A percentile compares a stretch with the other conserved stretches of the same genome.
phyloP scores from a whole-genome alignment of 2,329 filamentous ascomycete species.

The Fusarium vanettenii region DNA sequence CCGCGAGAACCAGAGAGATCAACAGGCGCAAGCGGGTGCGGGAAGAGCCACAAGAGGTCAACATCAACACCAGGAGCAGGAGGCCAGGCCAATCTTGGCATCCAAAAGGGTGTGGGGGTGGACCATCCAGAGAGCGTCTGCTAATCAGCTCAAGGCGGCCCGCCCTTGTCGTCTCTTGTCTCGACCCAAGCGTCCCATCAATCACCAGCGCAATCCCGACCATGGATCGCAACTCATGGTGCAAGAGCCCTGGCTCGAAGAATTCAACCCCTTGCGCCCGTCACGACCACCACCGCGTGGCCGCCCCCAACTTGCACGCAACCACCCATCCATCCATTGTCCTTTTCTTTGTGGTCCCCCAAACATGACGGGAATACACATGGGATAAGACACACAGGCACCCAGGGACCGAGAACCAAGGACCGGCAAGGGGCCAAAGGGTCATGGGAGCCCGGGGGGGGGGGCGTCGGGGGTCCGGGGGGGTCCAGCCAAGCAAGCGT shows the following conservation, averaged over 20 bases:
- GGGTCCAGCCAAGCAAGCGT: constrained; percentile 5
- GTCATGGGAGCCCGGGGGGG: constrained; percentile 1
- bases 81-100: constrained; percentile 21
- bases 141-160: constrained; percentile 37
- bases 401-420: constrained; percentile 20
- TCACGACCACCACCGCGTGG: constrained; percentile 26
- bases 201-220: constrained; percentile 36
- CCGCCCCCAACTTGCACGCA: constrained; percentile 31
- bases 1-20: constrained; percentile 30
- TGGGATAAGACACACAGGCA: constrained; percentile 1
- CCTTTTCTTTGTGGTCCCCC: neutral
- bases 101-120: constrained; percentile 34
- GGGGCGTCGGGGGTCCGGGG: neutral
- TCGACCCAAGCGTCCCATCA: constrained; percentile 35
- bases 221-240: constrained; percentile 34
- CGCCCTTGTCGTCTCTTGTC: constrained; percentile 27
- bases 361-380: constrained; percentile 5
- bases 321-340: neutral
- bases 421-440: constrained; percentile 8
- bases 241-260: constrained; percentile 19
- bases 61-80: constrained; percentile 11
- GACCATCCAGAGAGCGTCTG: constrained; percentile 34
- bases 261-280: constrained; percentile 35
- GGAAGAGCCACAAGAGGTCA: constrained; percentile 29
- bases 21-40: constrained; percentile 21